Conservation (phyloP, 73 alveolate genomes). For the Paramecium pentaurelia region DNA sequence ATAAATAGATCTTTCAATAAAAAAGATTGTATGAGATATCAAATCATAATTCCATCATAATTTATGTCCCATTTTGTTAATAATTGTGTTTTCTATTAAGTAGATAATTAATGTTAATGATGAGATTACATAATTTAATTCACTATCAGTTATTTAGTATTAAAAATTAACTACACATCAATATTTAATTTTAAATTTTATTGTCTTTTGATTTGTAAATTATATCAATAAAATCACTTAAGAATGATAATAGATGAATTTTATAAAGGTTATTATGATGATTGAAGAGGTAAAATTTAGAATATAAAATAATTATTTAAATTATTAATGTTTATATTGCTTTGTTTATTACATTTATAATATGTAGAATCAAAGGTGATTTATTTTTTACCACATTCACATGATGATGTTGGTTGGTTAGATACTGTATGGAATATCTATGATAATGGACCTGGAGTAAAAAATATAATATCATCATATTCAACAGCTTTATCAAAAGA, state of each 20-base stretch:
- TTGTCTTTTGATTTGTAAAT: neutral
- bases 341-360: neutral
- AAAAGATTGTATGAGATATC: neutral
- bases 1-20: neutral
- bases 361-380: neutral
- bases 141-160: neutral
- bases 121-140: neutral
- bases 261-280: neutral
- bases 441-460: neutral
- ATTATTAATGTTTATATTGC: neutral
- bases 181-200: neutral
- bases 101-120: neutral
- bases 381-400: constrained; percentile 89
- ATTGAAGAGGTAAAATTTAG: neutral
- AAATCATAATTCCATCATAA: neutral
- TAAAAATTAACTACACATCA: neutral
- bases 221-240: neutral
- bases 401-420: constrained; percentile 96
- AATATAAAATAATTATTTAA: too few species aligned
- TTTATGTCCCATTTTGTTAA: neutral
- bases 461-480: constrained; percentile 8
- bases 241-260: neutral
- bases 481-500: constrained; percentile 61
- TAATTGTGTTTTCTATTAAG: neutral
- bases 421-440: constrained; percentile 76